These are phyloP conservation scores for Penicillium canescens DNA, from an alignment of 495 filamentous ascomycete genomes.

Conservation along the genomic window DNA sequence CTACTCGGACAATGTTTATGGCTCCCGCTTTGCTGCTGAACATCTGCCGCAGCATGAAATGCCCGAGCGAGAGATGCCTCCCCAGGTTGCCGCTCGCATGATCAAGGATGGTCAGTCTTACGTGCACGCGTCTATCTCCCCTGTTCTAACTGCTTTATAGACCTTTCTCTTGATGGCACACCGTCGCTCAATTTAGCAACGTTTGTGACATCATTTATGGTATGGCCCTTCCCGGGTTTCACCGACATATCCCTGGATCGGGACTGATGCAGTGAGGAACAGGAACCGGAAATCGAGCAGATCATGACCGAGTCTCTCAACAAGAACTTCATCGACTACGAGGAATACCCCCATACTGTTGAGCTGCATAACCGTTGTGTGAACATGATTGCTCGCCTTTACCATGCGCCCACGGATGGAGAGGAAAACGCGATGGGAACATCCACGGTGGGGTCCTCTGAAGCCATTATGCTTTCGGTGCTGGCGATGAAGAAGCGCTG, in stretches of 20 bases:
- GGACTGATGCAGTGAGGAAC: too few relatives aligned
- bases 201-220: slow-evolving; percentile 16
- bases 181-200: slow-evolving; percentile 67
- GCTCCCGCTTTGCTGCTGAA: slow-evolving; percentile 73
- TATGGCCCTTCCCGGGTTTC: too few relatives aligned
- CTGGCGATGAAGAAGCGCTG: slow-evolving; percentile 95
- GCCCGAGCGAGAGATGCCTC: slow-evolving; percentile 88
- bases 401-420: slow-evolving; percentile 63
- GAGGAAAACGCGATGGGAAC: slow-evolving; percentile 72
- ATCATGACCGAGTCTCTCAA: slow-evolving; percentile 85
- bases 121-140: too few relatives aligned
- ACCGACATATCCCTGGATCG: too few relatives aligned
- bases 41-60: slow-evolving; percentile 81
- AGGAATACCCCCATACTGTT: slow-evolving; percentile 85
- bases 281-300: slow-evolving; percentile 86
- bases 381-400: slow-evolving; percentile 88
- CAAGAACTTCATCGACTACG: slow-evolving; percentile 95
- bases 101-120: slow-evolving; percentile 87
- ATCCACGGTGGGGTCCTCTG: slow-evolving; percentile 80
- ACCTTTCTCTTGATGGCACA: slow-evolving; percentile 62
- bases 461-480: slow-evolving; percentile 87
- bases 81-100: slow-evolving; percentile 88
- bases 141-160: too few relatives aligned
- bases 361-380: slow-evolving; percentile 93
- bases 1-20: slow-evolving; percentile 74